phyloP scores from a whole-genome alignment of 768 basidiomycete genomes.

The Kwoniella shandongensis region DNA sequence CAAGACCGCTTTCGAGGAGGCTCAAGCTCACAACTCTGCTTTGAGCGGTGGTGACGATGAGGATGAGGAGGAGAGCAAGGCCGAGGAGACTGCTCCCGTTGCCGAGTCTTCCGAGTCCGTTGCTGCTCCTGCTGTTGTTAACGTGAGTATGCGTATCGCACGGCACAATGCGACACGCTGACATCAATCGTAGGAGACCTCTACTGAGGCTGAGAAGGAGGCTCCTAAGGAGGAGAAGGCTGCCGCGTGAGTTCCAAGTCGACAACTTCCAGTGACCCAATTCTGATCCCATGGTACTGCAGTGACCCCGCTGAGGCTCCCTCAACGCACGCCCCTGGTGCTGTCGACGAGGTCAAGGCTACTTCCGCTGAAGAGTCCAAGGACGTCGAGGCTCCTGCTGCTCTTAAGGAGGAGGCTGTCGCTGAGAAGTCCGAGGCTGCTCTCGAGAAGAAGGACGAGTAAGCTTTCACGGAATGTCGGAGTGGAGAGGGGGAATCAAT shows the following conservation, averaged over 20 bases:
- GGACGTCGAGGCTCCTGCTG: slow-evolving; percentile 35
- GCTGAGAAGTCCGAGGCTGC: slow-evolving; percentile 48
- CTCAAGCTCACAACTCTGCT: slow-evolving; percentile 59
- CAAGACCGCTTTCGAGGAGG: slow-evolving; percentile 83
- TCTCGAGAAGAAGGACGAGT: slow-evolving; percentile 34
- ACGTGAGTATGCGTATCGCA: slow-evolving; percentile 29
- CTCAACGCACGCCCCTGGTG: slow-evolving; percentile 37
- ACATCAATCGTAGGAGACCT: slow-evolving; percentile 28
- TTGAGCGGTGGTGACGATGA: slow-evolving; percentile 8
- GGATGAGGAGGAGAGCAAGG: slow-evolving; percentile 60
- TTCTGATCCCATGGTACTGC: too few relatives aligned
- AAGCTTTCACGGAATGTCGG: too few relatives aligned
- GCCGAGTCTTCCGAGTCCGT: slow-evolving; percentile 24
- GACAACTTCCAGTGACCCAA: too few relatives aligned
- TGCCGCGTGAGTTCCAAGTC: slow-evolving; percentile 40
- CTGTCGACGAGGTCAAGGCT: slow-evolving; percentile 6
- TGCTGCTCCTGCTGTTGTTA: slow-evolving; percentile 26
- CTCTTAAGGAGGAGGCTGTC: slow-evolving; percentile 29
- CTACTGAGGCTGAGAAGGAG: slow-evolving; percentile 29
- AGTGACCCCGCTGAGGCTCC: slow-evolving; percentile 33
- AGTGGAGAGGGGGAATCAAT: neutral
- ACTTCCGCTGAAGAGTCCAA: slow-evolving; percentile 28
- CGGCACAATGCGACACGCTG: neutral
- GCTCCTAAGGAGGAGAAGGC: slow-evolving; percentile 41
- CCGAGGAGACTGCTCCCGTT: slow-evolving; percentile 33